These are phyloP conservation scores for Cryptococcus sp. DNA, from an alignment of 1,284 basidiomycete species.

Conservation along the genomic window DNA sequence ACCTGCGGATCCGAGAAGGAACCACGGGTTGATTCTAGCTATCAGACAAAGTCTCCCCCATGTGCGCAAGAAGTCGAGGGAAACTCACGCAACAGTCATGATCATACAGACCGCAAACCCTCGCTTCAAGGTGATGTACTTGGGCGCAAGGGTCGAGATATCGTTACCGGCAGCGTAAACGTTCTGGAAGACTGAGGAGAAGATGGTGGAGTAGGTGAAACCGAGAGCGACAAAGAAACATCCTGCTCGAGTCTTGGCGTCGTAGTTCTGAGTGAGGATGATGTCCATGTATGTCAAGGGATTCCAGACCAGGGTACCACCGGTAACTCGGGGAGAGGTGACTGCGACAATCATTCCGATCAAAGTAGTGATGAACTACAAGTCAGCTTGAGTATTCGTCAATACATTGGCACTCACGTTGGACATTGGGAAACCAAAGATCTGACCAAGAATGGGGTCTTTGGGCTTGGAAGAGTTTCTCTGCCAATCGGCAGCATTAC, in stretches of 20 bases:
- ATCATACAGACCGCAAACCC: conserved; percentile 64
- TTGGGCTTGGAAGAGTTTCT: conserved; percentile 56
- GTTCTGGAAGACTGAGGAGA: conserved; percentile 35
- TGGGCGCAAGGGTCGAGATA: conserved; percentile 52
- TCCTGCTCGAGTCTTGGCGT: conserved; percentile 62
- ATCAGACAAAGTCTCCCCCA: too few species aligned
- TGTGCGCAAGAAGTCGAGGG: too few species aligned
- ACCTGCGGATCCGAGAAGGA: conserved; percentile 66
- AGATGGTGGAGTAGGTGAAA: conserved; percentile 31
- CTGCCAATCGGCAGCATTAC: conserved; percentile 71
- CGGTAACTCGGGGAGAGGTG: conserved; percentile 52
- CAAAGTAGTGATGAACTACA: conserved; percentile 63
- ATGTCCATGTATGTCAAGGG: conserved; percentile 67
- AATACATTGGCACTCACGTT: conserved; percentile 37
- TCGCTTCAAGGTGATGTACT: conserved; percentile 75
- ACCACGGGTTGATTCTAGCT: conserved; percentile 58
- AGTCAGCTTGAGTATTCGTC: conserved; percentile 57
- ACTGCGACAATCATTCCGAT: conserved; percentile 77
- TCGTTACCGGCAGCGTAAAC: conserved; percentile 27
- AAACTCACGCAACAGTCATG: conserved; percentile 18
- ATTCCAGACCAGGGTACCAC: conserved; percentile 23
- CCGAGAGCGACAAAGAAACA: conserved; percentile 64
- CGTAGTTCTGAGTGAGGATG: conserved; percentile 64
- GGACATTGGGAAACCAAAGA: conserved; percentile 26
- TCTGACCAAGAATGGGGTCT: conserved; percentile 26